These are phyloP conservation scores for Sphaerulina populicola DNA, from an alignment of 2,329 filamentous ascomycete species.

Conservation along the genomic window DNA sequence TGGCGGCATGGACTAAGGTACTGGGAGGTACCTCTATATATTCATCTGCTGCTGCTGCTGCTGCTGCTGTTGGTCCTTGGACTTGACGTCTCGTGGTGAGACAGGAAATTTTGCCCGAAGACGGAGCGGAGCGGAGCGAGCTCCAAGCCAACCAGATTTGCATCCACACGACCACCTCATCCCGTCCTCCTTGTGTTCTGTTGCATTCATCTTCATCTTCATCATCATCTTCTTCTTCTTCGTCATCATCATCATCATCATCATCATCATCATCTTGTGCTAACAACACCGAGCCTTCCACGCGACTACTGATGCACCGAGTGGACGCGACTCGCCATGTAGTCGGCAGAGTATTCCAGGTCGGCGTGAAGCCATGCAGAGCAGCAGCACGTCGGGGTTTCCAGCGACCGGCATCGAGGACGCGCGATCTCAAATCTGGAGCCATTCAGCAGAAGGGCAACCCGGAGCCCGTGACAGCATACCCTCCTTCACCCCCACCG, in stretches of 20 bases:
- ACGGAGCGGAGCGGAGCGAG: not conserved
- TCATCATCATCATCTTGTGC: no score
- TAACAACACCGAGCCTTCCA: not conserved
- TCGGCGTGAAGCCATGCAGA: conserved; percentile 1
- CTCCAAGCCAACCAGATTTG: not conserved
- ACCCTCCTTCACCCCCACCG: not conserved
- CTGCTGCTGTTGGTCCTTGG: no score
- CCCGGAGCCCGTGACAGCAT: not conserved
- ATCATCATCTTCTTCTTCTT: no score
- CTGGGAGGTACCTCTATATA: no score
- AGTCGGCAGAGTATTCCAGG: conserved; percentile 12
- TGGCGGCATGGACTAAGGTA: no score
- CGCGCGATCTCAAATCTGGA: not conserved
- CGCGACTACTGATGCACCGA: conserved; percentile 18
- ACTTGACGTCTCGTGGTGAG: not conserved
- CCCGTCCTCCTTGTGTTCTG: not conserved
- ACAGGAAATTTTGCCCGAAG: conserved; percentile 3
- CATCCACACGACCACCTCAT: no score
- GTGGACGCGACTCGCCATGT: conserved; percentile 17
- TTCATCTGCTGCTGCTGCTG: no score
- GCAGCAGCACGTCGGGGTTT: not conserved
- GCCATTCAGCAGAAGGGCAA: not conserved
- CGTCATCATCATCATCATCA: no score
- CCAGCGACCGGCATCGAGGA: not conserved
- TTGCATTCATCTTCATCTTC: not conserved